Percentiles rank a stretch among this genome's conserved stretches.
Evolutionary conservation across 2,329 filamentous ascomycete species (phyloP).

Genomic region (Sporothrix variecibatus): DNA sequence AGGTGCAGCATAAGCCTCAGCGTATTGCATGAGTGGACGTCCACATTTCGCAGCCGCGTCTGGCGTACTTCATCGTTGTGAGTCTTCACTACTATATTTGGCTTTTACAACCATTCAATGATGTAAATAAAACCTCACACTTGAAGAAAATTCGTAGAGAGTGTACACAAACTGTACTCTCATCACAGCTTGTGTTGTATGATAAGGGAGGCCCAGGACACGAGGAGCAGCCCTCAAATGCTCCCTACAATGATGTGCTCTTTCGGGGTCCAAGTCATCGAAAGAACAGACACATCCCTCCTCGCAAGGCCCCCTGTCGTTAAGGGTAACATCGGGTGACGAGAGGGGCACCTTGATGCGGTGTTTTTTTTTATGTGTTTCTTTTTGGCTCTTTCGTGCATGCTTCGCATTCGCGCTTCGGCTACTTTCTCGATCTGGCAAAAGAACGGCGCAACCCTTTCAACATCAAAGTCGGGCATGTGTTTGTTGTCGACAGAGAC

Average conservation of each 20-base stretch:
- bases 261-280: neutral
- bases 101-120: neutral
- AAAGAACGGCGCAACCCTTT: neutral
- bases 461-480: neutral
- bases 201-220: neutral
- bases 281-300: neutral
- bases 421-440: conserved; percentile 8
- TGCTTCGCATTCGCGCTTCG: neutral
- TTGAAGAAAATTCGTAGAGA: neutral
- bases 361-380: neutral
- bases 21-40: neutral
- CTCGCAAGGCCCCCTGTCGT: neutral
- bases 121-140: neutral
- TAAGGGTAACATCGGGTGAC: conserved; percentile 16
- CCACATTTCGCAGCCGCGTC: neutral
- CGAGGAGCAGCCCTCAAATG: neutral
- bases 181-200: neutral
- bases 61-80: neutral
- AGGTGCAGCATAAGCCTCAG: neutral
- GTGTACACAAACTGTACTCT: neutral
- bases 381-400: neutral
- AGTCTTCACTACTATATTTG: neutral
- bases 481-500: neutral
- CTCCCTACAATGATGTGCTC: neutral
- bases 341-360: neutral